Conservation (phyloP, 805 yeast species). For the Zygosaccharomyces siamensis region DNA sequence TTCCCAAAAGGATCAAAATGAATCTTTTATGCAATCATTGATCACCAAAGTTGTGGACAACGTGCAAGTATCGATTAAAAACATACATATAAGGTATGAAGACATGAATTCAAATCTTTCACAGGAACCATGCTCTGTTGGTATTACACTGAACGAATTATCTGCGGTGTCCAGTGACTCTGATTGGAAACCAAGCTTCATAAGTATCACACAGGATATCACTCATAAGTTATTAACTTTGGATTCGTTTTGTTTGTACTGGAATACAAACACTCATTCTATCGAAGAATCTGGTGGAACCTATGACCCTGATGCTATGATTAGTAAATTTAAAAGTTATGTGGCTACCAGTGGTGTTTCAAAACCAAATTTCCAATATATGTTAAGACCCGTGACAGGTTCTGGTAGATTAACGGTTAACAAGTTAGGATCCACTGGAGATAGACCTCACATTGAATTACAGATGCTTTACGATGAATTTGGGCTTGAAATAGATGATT, state of each 20-base stretch:
- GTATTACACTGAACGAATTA: constrained; percentile 75
- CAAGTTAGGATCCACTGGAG: constrained; percentile 68
- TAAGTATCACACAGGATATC: constrained; percentile 58
- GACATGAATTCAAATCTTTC: constrained; percentile 67
- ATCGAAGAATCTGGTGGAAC: constrained; percentile 49
- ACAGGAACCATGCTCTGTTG: constrained; percentile 72
- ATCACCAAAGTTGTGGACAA: constrained; percentile 90
- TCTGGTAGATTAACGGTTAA: constrained; percentile 75
- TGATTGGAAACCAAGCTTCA: constrained; percentile 79
- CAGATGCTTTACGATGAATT: constrained; percentile 83
- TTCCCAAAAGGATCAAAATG: constrained; percentile 50
- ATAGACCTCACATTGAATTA: constrained; percentile 63
- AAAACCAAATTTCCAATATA: constrained; percentile 44
- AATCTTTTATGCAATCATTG: constrained; percentile 80
- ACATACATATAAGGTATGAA: constrained; percentile 89
- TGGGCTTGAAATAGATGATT: constrained; percentile 77
- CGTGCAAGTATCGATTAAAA: constrained; percentile 82
- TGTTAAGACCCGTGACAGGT: constrained; percentile 86
- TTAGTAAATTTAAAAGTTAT: constrained; percentile 44
- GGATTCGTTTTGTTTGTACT: constrained; percentile 70
- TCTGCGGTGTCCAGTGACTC: constrained; percentile 89
- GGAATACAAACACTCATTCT: constrained; percentile 65
- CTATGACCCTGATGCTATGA: constrained; percentile 12
- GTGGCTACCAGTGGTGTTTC: constrained; percentile 36
- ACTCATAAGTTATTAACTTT: constrained; percentile 76